These are phyloP conservation scores for Gynostemma pentaphyllum DNA, from an alignment of 306 rosid genomes.

Conservation along the genomic window DNA sequence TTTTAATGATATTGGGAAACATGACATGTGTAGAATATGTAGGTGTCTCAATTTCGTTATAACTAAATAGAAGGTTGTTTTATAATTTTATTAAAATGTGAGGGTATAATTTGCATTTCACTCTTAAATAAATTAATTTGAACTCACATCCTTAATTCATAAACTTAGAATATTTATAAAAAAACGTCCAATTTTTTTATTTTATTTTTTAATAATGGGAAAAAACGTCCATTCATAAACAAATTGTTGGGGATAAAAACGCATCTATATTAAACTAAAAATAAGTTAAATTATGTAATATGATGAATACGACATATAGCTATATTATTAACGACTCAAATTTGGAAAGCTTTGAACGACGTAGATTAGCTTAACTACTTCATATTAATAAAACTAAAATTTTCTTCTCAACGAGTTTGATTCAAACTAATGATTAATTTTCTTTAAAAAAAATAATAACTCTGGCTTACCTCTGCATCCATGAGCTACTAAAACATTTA, in stretches of 20 bases:
- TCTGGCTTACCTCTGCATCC: no score
- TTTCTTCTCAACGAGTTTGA: neutral
- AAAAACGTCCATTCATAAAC: neutral
- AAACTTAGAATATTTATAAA: neutral
- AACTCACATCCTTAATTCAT: neutral
- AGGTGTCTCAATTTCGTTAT: no score
- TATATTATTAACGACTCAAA: neutral
- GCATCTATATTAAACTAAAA: neutral
- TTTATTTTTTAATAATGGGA: no score
- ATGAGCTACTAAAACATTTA: no score
- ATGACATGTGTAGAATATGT: no score
- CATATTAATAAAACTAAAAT: conserved; percentile 1
- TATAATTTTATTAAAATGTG: no score
- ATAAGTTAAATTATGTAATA: neutral
- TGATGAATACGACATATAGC: neutral
- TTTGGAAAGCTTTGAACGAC: neutral
- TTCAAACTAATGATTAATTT: neutral
- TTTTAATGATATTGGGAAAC: no score
- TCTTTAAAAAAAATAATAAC: no score
- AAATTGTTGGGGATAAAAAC: neutral
- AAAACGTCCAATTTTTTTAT: no score
- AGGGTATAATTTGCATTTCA: no score
- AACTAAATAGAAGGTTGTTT: no score
- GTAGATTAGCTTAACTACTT: conserved; percentile 9
- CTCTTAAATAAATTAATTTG: neutral